Percentiles rank a stretch among this genome's conserved stretches.
phyloP scores from a whole-genome alignment of 164 flowering plant genomes.

The Echeveria elegans region DNA sequence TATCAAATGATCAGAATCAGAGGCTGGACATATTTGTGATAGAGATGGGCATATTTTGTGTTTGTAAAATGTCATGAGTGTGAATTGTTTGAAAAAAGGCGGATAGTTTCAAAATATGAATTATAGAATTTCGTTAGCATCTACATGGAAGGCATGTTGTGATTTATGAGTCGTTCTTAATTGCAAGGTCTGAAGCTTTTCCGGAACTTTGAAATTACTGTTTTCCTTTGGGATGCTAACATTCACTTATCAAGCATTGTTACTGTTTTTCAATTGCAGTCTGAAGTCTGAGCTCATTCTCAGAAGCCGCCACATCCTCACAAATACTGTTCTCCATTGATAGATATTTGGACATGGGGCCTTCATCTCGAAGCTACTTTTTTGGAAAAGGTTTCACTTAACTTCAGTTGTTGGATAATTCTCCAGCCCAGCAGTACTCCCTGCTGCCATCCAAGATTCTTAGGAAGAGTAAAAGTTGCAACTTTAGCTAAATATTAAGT shows the following conservation, averaged over 20 bases:
- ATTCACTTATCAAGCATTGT: background rate
- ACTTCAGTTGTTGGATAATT: conserved; percentile 53
- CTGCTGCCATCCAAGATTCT: background rate
- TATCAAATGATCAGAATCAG: conserved; percentile 5
- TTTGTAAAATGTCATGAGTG: too few species aligned
- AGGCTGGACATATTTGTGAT: too few species aligned
- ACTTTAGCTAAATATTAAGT: background rate
- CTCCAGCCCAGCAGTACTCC: background rate
- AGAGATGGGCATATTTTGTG: too few species aligned
- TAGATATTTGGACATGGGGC: conserved; percentile 89
- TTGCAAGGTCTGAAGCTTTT: too few species aligned
- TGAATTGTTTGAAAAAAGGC: too few species aligned
- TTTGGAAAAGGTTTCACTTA: conserved; percentile 70
- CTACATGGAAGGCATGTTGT: too few species aligned
- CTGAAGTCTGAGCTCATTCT: conserved; percentile 72
- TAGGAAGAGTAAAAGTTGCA: background rate
- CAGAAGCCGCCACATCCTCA: conserved; percentile 63
- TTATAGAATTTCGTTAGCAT: too few species aligned
- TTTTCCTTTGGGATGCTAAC: background rate
- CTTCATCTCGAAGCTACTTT: conserved; percentile 82
- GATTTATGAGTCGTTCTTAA: too few species aligned
- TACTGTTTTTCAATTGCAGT: conserved; percentile 34
- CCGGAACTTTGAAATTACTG: too few species aligned
- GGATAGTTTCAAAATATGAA: too few species aligned
- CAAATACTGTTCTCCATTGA: conserved; percentile 80